Evolutionary conservation across 768 basidiomycete genomes (phyloP).

Genomic region (Lactifluus volemus): DNA sequence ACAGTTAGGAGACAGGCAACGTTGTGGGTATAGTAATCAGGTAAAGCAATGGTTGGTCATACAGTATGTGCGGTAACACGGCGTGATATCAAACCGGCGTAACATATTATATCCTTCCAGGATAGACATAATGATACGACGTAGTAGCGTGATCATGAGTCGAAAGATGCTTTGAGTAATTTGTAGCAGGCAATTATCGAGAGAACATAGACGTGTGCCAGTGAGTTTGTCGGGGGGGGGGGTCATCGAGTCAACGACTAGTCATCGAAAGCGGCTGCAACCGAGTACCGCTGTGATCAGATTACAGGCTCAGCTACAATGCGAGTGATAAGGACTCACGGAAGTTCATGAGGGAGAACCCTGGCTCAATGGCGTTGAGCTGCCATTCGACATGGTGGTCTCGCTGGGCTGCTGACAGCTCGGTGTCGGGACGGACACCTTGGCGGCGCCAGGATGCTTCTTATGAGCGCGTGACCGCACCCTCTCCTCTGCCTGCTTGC

Average conservation of each 20-base stretch:
- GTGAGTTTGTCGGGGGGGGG: not conserved
- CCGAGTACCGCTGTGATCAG: not conserved
- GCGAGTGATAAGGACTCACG: not conserved
- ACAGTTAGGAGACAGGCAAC: not conserved
- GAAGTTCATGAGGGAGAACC: not conserved
- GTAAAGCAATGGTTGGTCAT: not conserved
- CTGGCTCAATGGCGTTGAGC: not conserved
- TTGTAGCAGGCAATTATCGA: not conserved
- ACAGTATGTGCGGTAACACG: constrained; percentile 1
- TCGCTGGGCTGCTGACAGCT: not conserved
- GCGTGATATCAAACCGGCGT: not conserved
- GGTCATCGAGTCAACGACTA: too few relatives aligned
- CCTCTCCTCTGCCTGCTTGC: constrained; percentile 46
- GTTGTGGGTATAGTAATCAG: not conserved
- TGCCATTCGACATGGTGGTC: not conserved
- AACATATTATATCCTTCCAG: not conserved
- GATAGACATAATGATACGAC: constrained; percentile 9
- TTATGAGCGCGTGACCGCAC: constrained; percentile 19
- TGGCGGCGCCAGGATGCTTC: constrained; percentile 12
- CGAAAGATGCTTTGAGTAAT: not conserved
- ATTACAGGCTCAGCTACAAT: not conserved
- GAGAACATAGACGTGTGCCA: not conserved
- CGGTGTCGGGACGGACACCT: not conserved
- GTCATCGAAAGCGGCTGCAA: not conserved
- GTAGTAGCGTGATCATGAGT: not conserved